Base-by-base conservation (phyloP, 225 moss, liverwort and hornwort species). In the Anthoceros angustus region DNA sequence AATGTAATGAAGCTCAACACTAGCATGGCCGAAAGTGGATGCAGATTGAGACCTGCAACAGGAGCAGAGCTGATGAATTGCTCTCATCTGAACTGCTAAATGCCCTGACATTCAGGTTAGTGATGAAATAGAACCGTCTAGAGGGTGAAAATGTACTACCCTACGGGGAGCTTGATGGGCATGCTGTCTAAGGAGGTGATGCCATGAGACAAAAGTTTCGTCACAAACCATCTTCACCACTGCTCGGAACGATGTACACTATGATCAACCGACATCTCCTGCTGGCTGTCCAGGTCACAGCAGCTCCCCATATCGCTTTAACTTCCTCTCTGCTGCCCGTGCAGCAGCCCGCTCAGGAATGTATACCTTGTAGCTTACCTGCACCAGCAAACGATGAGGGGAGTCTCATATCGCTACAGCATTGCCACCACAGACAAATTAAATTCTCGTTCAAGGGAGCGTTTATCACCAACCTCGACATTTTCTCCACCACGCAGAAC, bases 311-410 rank as follows among this genome's bases (percentile, higher is more conserved):
- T 66, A 71, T 61, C 72, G 68, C 26, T 63, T 49, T 45, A 73
- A 67, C 43, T 63, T 73, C 49, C 72, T 73, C 42, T 67, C 26
- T 20, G 68, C 68, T 68, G 68, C 68, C 48, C 43, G 63, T 63
- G 42, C 72, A 63, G 68, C 63, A 42, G 72, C 62, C 23, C 62
- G 72, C 49, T 38, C 67, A 43, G 72, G 72, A 21, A 73, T 73
- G 39, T 73, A 73, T 12, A 73, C 68, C 63, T 73, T 73, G 46
- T 73, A 73, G 42, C 68, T 73, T 10, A 73, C 72, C 72, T 73
- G 40, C 64, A 64, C 18, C 2, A 21, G 16, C 50, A 42, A 24
- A 41, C 5, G 18, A 3, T 41, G 8, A 12, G 18, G 40, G 18
- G 16, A 66, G 24, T 5, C 9, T 12, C 18, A 16, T 12, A 66